Percentiles rank a stretch among this genome's conserved stretches.
These are phyloP conservation scores for Fusarium algeriense DNA, from an alignment of 2,329 filamentous ascomycete genomes.

Conservation along the genomic window DNA sequence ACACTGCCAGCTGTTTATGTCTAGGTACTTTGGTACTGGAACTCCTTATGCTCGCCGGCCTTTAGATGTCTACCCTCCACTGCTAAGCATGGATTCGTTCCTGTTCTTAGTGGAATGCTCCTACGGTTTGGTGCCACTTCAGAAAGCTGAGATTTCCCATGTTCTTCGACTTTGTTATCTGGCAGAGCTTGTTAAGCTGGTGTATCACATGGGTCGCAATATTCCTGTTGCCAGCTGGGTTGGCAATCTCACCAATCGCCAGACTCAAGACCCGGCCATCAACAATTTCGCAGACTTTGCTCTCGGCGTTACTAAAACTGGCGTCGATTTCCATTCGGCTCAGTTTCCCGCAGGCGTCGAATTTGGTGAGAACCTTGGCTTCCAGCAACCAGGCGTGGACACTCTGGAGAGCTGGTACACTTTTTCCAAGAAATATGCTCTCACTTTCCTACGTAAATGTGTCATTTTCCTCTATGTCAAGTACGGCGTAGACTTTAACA, in stretches of 20 bases:
- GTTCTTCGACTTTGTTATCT: conserved; percentile 88
- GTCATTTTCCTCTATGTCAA: conserved; percentile 87
- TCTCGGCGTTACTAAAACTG: conserved; percentile 59
- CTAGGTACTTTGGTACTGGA: conserved; percentile 62
- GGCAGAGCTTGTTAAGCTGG: conserved; percentile 88
- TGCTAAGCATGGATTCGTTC: conserved; percentile 79
- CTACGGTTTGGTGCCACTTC: conserved; percentile 74
- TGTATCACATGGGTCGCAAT: conserved; percentile 69
- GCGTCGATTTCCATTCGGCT: conserved; percentile 56
- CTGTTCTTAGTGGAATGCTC: conserved; percentile 85
- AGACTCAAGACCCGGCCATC: conserved; percentile 60
- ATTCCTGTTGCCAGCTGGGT: conserved; percentile 65
- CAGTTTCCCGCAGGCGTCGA: conserved; percentile 44
- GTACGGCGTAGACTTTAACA: conserved; percentile 88
- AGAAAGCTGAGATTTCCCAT: conserved; percentile 80
- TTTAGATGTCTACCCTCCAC: conserved; percentile 64
- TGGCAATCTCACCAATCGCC: conserved; percentile 57
- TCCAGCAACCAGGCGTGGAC: conserved; percentile 67
- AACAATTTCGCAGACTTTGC: conserved; percentile 69
- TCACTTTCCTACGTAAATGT: conserved; percentile 90
- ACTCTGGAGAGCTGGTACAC: conserved; percentile 66
- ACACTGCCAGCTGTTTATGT: conserved; percentile 80
- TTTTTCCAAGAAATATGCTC: conserved; percentile 82
- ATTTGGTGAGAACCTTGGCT: conserved; percentile 59
- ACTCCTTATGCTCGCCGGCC: conserved; percentile 56